Percentiles rank a stretch among this genome's conserved stretches.
phyloP scores from a whole-genome alignment of 2,329 filamentous ascomycete genomes.

The Diaporthe velutina region DNA sequence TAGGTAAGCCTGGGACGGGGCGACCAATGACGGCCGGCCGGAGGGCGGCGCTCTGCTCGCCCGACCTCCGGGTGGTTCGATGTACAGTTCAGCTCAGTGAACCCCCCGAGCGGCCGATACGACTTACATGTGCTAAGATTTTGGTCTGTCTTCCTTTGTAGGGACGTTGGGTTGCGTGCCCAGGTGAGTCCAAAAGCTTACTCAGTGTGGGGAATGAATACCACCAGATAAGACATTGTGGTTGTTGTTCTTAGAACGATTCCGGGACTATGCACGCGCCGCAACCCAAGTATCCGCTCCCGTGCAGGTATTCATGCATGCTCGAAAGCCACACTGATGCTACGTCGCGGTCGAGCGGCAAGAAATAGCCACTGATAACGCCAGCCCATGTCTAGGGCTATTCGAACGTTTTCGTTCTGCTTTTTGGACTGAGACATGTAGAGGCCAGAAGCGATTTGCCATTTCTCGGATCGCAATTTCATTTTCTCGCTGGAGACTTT shows the following conservation, averaged over 20 bases:
- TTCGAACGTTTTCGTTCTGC: background rate
- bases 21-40: slow-evolving; percentile 3
- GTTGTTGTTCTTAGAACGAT: background rate
- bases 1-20: background rate
- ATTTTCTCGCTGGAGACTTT: background rate
- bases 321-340: background rate
- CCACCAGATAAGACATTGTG: too few species aligned
- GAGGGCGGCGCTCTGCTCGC: background rate
- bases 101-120: background rate
- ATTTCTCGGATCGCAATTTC: background rate
- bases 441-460: background rate
- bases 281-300: background rate
- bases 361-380: background rate
- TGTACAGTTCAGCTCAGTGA: background rate
- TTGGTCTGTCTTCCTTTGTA: background rate
- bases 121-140: background rate
- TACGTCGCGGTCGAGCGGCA: background rate
- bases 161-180: background rate
- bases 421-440: background rate
- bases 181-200: background rate
- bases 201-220: background rate
- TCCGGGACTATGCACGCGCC: background rate
- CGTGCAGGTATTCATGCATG: background rate
- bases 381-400: background rate
- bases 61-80: background rate